Base-by-base conservation (phyloP, 176 grass and related monocot genomes). In the Otatea glauca region DNA sequence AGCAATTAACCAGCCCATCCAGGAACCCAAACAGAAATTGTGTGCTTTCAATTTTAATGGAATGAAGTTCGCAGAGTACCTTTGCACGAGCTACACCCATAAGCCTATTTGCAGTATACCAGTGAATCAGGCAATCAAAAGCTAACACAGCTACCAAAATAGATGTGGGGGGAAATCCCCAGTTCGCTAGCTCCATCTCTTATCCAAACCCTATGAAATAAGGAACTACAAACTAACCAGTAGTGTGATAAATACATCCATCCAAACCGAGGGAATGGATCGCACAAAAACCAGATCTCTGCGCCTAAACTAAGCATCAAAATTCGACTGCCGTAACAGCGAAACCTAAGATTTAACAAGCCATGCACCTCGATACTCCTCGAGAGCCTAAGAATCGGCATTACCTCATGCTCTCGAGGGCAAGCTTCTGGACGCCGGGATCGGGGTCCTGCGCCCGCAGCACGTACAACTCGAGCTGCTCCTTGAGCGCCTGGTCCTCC, bases 321-420 rank as follows among this genome's bases (percentile, higher is more conserved):
- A 29, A 63, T 18, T 25, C n/a, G 17, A 24, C 21, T 14, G 18
- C 17, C 18, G 17, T 5, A 11, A 11, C 25, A 75, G 34, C 5
- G 8, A 34, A 74, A 34, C 15, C 21, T 76, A 58, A 76, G 34
- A 39, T 35, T 47, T 5, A 12, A 18, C 9, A 29, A 24, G 50
- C 34, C 73, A 21, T 24, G 32, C 34, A 16, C 0, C 9, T 7
- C 9, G 4, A 63, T 63, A 63, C 60, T 59, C 60, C 60, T 18
- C 39, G 21, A 9, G 35, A 71, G 51, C 14, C 34, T 17, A 27
- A 53, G 29, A 64, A 62, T 54, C 41, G 21, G 32, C 29, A 21
- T 50, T 86, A 94, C 92, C 92, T 89, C 92, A 94, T 94, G 87
- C 92, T 94, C 83, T 94, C 92, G 21, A 91, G 87, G 21, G 92